Conservation (phyloP, 352 stramenopile genomes). For the Peronosclerospora sorghi region DNA sequence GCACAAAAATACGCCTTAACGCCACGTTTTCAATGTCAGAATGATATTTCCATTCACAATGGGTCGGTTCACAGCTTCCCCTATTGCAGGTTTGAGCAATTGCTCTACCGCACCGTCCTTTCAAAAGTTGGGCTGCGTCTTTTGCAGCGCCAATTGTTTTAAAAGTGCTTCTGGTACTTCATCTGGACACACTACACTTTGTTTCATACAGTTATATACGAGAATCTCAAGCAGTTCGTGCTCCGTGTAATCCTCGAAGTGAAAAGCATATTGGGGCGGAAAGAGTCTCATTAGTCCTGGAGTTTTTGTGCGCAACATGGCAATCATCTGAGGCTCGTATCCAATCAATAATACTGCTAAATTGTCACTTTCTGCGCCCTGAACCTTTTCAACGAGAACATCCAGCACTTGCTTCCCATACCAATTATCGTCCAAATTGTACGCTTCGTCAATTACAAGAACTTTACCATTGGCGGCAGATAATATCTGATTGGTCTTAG, state of each 20-base stretch:
- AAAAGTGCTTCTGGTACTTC: constrained; percentile 44
- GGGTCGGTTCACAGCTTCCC: constrained; percentile 39
- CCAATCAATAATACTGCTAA: constrained; percentile 87
- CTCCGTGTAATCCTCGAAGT: constrained; percentile 89
- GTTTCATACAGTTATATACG: constrained; percentile 35
- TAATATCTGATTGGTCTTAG: constrained; percentile 79
- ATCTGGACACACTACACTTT: constrained; percentile 36
- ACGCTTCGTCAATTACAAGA: constrained; percentile 90
- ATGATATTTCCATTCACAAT: constrained; percentile 28
- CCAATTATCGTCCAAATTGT: constrained; percentile 72
- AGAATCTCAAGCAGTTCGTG: constrained; percentile 74
- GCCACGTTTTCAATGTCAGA: constrained; percentile 28
- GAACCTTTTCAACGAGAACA: constrained; percentile 87
- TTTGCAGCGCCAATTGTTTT: constrained; percentile 53
- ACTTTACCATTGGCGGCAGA: constrained; percentile 83
- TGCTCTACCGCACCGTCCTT: constrained; percentile 84
- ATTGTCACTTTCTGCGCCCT: constrained; percentile 82
- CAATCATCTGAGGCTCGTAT: constrained; percentile 84
- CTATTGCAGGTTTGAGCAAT: constrained; percentile 66
- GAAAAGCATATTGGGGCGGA: constrained; percentile 78
- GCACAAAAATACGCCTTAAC: no score
- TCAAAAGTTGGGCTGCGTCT: constrained; percentile 77
- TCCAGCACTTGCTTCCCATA: constrained; percentile 74
- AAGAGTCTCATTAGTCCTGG: constrained; percentile 82
- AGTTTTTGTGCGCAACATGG: constrained; percentile 87